Evolutionary conservation across 768 basidiomycete genomes (phyloP), one percentile per base, ranked within the genome.

Genomic region (Crepidotus variabilis): DNA sequence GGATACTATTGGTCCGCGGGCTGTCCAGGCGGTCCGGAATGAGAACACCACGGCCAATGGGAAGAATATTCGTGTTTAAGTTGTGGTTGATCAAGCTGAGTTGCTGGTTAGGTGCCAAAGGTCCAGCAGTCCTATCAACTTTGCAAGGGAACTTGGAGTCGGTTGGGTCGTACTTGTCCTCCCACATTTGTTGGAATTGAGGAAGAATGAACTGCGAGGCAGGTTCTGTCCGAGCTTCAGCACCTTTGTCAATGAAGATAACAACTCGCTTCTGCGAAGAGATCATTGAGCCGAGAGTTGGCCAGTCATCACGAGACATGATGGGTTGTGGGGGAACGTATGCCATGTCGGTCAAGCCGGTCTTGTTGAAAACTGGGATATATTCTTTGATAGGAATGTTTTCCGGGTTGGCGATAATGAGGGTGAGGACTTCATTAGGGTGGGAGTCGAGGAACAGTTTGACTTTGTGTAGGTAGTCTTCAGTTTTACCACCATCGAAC

Each of bases 381-480:
- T 82, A 85, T 11, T 49, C 22, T 39, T 43, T 46, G 23, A 35
- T n/a, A 47, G 55, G 50, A 1, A 24, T 23, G 6, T 77, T 74
- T 51, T 86, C 85, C 13, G 80, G 82, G 68, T 87, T 87, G 47
- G 86, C 85, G 65, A 88, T 82, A 46, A 87, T 70, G 51, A 87
- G 65, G 0, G 86, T 84, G 47, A 87, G 59, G 57, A 87, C 83
- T 55, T 87, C 86, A 61, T 79, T 83, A 0, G 85, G 84, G 61
- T 88, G 83, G 14, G 77, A 68, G 53, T 78, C 75, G 24, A 86
- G 71, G 71, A 78, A 87, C 8, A 72, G 67, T 60, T 80, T 80
- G 63, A 86, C 82, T 20, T 64, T 73, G 28, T 63, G 66, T 10
- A 86, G 74, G 65, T 84, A 85, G 49, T 70, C 68, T 5, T 69